phyloP scores from a whole-genome alignment of 306 rosid species.

The Quercus mongolica region DNA sequence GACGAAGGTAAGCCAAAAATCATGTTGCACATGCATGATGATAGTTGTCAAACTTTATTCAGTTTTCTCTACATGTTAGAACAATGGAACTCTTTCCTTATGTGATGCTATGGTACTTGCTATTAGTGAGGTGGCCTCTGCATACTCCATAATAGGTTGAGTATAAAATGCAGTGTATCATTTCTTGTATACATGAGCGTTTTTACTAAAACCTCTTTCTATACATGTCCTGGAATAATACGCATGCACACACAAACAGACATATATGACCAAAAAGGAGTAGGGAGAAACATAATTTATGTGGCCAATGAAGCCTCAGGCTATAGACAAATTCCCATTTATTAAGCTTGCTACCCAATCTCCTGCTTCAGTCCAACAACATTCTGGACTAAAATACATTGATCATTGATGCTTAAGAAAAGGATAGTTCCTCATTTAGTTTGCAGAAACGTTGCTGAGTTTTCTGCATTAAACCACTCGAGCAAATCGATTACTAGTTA shows the following conservation, averaged over 20 bases:
- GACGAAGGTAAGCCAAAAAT: background rate
- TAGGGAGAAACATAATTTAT: background rate
- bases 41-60: background rate
- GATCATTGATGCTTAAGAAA: background rate
- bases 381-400: background rate
- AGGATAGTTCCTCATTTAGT: background rate
- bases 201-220: background rate
- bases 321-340: background rate
- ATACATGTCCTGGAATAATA: background rate
- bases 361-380: background rate
- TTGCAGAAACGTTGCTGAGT: background rate
- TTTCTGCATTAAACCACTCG: background rate
- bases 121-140: no score
- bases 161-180: background rate
- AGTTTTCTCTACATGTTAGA: background rate
- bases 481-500: background rate
- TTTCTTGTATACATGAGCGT: background rate
- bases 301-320: background rate
- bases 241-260: no score
- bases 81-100: background rate
- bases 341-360: background rate
- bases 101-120: background rate
- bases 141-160: background rate
- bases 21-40: background rate
- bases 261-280: background rate